phyloP scores from a whole-genome alignment of 176 grass and related monocot genomes.

The Eremochloa ophiuroides region DNA sequence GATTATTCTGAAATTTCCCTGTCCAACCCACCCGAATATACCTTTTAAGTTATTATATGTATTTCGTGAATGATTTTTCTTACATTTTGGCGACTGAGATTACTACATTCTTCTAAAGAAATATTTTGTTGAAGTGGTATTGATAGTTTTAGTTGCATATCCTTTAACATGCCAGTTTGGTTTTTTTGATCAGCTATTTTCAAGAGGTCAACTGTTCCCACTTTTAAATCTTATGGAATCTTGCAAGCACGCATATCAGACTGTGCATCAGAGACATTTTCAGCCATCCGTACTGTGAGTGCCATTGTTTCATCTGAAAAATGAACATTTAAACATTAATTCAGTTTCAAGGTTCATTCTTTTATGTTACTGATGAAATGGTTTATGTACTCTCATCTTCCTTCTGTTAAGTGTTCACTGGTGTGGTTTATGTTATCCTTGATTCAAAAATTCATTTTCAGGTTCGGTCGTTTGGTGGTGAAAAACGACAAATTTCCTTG shows the following conservation, averaged over 20 bases:
- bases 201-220: constrained; percentile 94
- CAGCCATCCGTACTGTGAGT: constrained; percentile 92
- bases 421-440: constrained; percentile 21
- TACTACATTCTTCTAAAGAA: neutral
- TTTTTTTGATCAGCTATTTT: constrained; percentile 71
- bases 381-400: neutral
- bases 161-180: constrained; percentile 12
- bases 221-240: constrained; percentile 80
- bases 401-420: neutral
- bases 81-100: neutral
- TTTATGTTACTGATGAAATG: neutral
- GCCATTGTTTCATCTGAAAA: constrained; percentile 18
- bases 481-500: constrained; percentile 85
- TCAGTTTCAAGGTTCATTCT: constrained; percentile 6
- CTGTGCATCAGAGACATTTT: constrained; percentile 88
- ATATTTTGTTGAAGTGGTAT: constrained; percentile 8
- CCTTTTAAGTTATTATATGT: neutral
- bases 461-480: constrained; percentile 95
- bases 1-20: neutral
- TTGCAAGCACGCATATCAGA: constrained; percentile 93
- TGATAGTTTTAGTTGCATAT: neutral
- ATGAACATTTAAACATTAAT: neutral
- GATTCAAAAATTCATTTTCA: constrained; percentile 31
- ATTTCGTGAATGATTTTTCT: neutral
- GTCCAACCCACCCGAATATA: neutral